Conservation (phyloP, 345 rosid species). For the Rhodamnia argentea region DNA sequence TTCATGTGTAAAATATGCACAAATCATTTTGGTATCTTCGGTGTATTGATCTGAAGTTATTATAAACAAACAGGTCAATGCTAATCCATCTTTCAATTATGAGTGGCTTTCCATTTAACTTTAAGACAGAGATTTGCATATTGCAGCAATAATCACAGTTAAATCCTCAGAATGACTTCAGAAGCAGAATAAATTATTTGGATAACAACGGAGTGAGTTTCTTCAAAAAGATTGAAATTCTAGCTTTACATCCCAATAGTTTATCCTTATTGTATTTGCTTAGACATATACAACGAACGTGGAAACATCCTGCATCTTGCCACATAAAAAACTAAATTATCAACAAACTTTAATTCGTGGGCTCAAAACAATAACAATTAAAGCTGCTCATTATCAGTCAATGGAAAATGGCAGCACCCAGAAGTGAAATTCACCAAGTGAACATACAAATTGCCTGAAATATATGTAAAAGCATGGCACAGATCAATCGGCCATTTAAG, state of each 20-base stretch:
- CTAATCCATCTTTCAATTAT: not conserved
- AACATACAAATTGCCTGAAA: not conserved
- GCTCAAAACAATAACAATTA: not conserved
- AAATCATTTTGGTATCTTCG: not conserved
- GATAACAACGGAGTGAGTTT: not conserved
- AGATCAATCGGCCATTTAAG: not conserved
- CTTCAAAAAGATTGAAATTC: not conserved
- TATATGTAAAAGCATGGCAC: not conserved
- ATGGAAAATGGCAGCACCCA: not conserved
- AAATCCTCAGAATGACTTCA: not conserved
- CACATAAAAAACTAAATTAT: not conserved
- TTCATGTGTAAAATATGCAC: not conserved
- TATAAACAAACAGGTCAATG: not conserved
- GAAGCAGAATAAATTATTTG: not conserved
- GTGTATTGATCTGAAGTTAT: not conserved
- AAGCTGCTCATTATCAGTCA: not conserved
- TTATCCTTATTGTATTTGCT: not conserved
- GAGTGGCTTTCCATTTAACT: not conserved
- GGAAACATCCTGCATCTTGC: not conserved
- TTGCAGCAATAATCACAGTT: not conserved
- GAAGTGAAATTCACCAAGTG: not conserved
- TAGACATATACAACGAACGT: not conserved
- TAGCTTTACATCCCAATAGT: not conserved
- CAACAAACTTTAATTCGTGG: not conserved
- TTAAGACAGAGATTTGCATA: not conserved